Conservation (phyloP, 2,329 filamentous ascomycete species). For the Trichoderma lentiforme region DNA sequence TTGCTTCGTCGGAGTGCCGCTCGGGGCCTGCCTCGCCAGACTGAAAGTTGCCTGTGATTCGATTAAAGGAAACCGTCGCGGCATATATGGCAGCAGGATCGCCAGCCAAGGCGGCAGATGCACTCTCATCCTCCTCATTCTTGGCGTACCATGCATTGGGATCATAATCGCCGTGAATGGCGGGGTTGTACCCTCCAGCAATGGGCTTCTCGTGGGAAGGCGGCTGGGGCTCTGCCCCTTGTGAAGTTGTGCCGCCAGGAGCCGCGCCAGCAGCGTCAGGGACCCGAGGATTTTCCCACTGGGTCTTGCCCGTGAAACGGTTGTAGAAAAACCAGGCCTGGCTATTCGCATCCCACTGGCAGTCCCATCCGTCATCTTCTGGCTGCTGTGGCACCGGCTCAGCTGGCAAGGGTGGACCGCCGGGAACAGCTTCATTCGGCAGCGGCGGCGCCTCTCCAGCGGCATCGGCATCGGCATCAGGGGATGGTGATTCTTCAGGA, state of each 20-base stretch:
- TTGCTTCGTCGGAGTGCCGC: slow-evolving; percentile 80
- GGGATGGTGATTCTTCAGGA: slow-evolving; percentile 7
- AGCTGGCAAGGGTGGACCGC: slow-evolving; percentile 40
- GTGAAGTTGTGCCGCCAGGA: slow-evolving; percentile 21
- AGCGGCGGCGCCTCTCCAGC: slow-evolving; percentile 31
- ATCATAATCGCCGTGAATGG: slow-evolving; percentile 95
- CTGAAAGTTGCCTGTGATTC: slow-evolving; percentile 85
- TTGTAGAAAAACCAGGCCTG: slow-evolving; percentile 83
- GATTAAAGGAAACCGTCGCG: slow-evolving; percentile 78
- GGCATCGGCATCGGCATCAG: slow-evolving; percentile 22
- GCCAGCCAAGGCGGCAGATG: slow-evolving; percentile 27
- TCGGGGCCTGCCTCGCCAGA: slow-evolving; percentile 64
- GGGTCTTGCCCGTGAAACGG: slow-evolving; percentile 67
- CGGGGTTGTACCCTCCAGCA: slow-evolving; percentile 84
- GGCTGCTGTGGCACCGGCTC: slow-evolving; percentile 45
- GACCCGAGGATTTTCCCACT: slow-evolving; percentile 85
- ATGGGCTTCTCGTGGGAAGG: slow-evolving; percentile 40
- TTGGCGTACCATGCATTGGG: slow-evolving; percentile 92
- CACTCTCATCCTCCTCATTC: slow-evolving; percentile 36
- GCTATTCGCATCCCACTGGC: slow-evolving; percentile 67
- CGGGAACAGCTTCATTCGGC: slow-evolving; percentile 32
- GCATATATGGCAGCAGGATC: slow-evolving; percentile 56
- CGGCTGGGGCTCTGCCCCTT: slow-evolving; percentile 26
- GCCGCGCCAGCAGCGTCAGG: slow-evolving; percentile 42
- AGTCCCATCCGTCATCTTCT: slow-evolving; percentile 75